Base-by-base conservation (phyloP, 2,329 filamentous ascomycete genomes). In the Cercospora citrullina region DNA sequence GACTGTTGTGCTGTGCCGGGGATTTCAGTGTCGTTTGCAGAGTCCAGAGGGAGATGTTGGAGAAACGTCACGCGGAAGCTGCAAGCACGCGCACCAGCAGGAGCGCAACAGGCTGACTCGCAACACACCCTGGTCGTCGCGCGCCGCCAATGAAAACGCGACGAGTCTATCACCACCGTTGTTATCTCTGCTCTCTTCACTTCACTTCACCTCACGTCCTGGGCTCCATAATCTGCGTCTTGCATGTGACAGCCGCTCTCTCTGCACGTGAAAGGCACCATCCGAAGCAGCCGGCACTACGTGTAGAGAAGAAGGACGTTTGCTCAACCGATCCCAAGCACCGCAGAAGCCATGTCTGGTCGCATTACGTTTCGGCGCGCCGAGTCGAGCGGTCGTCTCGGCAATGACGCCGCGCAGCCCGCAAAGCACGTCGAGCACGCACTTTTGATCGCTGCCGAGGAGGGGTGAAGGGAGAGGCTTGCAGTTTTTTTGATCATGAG, bases 111-210 rank as follows among this genome's bases (percentile, higher is more conserved):
- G 7, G 36, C 36, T 51, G 28, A 61, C 26, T 39, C 36, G 33
- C 26, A 30, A 48, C 55, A 59, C 21, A 18, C 61, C 30, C 60
- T 16, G 60, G 60, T 21, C 61, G 48, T 51, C 30, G 45, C 30
- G 16, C 18, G 23, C 63, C 55, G 51, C 65, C 65, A 67, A 67
- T 67, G 59, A 67, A 10, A 23, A n/a, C n/a, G 33, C 53, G 21
- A 16, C 58, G 51, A 60, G 31, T 30, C 51, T 39, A 33, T 64
- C 53, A 58, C 26, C 26, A 58, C 30, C n/a, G 42, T 57, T 39
- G 42, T 57, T 39, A 30, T 55, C 18, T 58, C 31, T n/a, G 53
- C 58, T 33, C 16, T 53, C 23, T 42, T 26, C 42, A 36, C 58
- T 30, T 63, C 42, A 62, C 57, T 48, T 48, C 60, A 58, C 33